These are phyloP conservation scores for Malus domestica DNA, from an alignment of 306 rosid genomes.

Conservation along the genomic window ASM211411v1 NC_041792.1:5413501-5414000, in stretches of 20 bases:
- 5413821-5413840: neutral
- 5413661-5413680: slow-evolving; percentile 77
- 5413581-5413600: slow-evolving; percentile 54
- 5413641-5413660: slow-evolving; percentile 95
- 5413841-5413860: neutral
- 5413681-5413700: slow-evolving; percentile 2
- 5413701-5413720: neutral
- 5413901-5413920: neutral
- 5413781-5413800: neutral
- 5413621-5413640: slow-evolving; percentile 48
- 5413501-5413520: slow-evolving; percentile 38
- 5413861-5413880: neutral
- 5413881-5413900: neutral
- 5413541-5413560: slow-evolving; percentile 36
- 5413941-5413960: neutral
- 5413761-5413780: neutral
- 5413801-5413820: neutral
- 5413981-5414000: neutral
- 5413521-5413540: slow-evolving; percentile 29
- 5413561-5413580: slow-evolving; percentile 32
- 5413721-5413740: neutral
- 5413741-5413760: neutral
- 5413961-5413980: neutral
- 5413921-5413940: neutral
- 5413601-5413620: slow-evolving; percentile 64